Conservation (phyloP, 2,329 filamentous ascomycete genomes). For the Calonectria pseudoturangicola region DNA sequence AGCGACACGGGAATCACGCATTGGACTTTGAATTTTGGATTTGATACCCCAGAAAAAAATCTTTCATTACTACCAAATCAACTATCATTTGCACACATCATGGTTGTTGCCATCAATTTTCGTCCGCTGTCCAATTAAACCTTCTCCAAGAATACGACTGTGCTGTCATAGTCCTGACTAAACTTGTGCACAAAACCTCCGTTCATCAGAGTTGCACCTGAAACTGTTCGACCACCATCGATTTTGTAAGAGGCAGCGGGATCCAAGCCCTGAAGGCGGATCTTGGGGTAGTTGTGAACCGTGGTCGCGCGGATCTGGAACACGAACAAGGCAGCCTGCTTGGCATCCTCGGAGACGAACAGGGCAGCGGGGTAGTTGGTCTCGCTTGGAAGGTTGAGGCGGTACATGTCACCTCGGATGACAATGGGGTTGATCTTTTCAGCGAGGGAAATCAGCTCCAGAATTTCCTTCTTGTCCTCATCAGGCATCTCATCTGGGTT, state of each 20-base stretch:
- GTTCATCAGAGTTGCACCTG: slow-evolving; percentile 78
- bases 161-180: slow-evolving; percentile 73
- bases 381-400: slow-evolving; percentile 73
- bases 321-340: slow-evolving; percentile 72
- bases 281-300: slow-evolving; percentile 72
- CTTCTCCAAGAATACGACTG: slow-evolving; percentile 72
- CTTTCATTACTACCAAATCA: slow-evolving; percentile 8
- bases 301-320: slow-evolving; percentile 73
- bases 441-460: slow-evolving; percentile 71
- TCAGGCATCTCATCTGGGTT: slow-evolving; percentile 71
- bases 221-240: slow-evolving; percentile 70
- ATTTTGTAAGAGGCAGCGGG: slow-evolving; percentile 71
- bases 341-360: slow-evolving; percentile 72
- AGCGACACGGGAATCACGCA: neutral
- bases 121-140: neutral
- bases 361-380: slow-evolving; percentile 78
- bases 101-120: neutral
- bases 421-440: slow-evolving; percentile 76
- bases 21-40: neutral
- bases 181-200: slow-evolving; percentile 73
- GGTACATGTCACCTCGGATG: slow-evolving; percentile 75
- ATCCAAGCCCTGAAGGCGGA: slow-evolving; percentile 76
- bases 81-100: neutral
- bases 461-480: slow-evolving; percentile 72
- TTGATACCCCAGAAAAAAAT: neutral